These are phyloP conservation scores for Grigorovia transvaalensis DNA, from an alignment of 805 yeast genomes.

Conservation along the genomic window DNA sequence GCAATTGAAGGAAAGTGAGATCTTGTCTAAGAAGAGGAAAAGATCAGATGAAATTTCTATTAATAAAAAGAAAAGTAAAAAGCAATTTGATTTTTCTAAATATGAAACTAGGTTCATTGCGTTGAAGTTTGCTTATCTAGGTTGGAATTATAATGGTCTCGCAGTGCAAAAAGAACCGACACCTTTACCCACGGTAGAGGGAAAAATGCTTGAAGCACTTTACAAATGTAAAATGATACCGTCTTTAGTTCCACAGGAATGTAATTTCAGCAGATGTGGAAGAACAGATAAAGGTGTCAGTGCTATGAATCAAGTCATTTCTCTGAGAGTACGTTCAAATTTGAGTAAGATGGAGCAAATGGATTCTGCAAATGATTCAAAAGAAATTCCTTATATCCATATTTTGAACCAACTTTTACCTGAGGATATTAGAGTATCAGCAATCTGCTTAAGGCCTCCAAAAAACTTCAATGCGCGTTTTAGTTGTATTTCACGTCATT, in stretches of 20 bases:
- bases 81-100: slow-evolving; percentile 56
- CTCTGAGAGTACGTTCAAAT: slow-evolving; percentile 63
- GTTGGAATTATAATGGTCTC: slow-evolving; percentile 91
- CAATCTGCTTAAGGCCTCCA: slow-evolving; percentile 78
- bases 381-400: slow-evolving; percentile 67
- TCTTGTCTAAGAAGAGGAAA: background rate
- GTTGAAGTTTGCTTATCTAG: slow-evolving; percentile 73
- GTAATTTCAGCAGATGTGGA: slow-evolving; percentile 82
- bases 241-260: slow-evolving; percentile 47
- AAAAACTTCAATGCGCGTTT: slow-evolving; percentile 80
- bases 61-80: slow-evolving; percentile 25
- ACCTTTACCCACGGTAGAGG: slow-evolving; percentile 80
- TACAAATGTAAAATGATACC: slow-evolving; percentile 55
- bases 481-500: slow-evolving; percentile 79
- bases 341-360: slow-evolving; percentile 52
- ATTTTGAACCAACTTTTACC: slow-evolving; percentile 74
- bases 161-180: slow-evolving; percentile 72
- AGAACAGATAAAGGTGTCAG: slow-evolving; percentile 95
- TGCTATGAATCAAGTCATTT: slow-evolving; percentile 91
- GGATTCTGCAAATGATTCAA: slow-evolving; percentile 44
- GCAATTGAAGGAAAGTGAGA: background rate
- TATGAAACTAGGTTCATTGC: slow-evolving; percentile 63
- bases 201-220: slow-evolving; percentile 61
- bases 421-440: slow-evolving; percentile 69
- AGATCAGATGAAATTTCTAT: background rate